A percentile compares a stretch with the other conserved stretches of the same genome.
phyloP scores from a whole-genome alignment of 345 rosid species.

The Jatropha curcas region DNA sequence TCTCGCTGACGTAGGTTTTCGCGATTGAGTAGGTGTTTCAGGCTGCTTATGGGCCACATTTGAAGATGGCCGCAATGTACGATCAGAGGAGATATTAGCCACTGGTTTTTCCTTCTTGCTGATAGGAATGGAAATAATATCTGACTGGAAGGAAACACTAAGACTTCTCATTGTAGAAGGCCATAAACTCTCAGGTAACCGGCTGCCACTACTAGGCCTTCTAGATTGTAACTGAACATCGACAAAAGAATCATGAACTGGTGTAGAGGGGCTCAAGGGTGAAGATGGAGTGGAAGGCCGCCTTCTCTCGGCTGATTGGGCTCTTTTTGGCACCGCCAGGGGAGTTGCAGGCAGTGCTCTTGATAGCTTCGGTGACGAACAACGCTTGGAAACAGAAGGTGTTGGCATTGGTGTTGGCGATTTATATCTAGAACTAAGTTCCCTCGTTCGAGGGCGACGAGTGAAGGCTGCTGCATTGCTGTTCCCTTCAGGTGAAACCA shows the following conservation, averaged over 20 bases:
- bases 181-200: constrained; percentile 91
- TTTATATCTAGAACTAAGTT: constrained; percentile 80
- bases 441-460: constrained; percentile 65
- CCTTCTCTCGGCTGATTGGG: constrained; percentile 82
- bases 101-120: constrained; percentile 82
- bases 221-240: constrained; percentile 56
- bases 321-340: constrained; percentile 63
- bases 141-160: constrained; percentile 92
- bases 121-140: constrained; percentile 73
- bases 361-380: constrained; percentile 68
- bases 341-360: constrained; percentile 52
- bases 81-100: constrained; percentile 54
- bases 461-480: constrained; percentile 44
- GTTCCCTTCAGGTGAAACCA: constrained; percentile 74
- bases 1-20: constrained; percentile 82
- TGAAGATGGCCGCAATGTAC: constrained; percentile 81
- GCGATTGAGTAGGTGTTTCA: constrained; percentile 49
- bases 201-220: constrained; percentile 54
- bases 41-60: constrained; percentile 70
- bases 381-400: constrained; percentile 49
- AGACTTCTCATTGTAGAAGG: constrained; percentile 99
- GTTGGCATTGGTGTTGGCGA: constrained; percentile 70
- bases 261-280: constrained; percentile 64
- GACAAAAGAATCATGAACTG: constrained; percentile 62
- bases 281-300: constrained; percentile 82